Evolutionary conservation across 257 asterid genomes (phyloP).

Genomic region (Buddleja alternifolia): DNA sequence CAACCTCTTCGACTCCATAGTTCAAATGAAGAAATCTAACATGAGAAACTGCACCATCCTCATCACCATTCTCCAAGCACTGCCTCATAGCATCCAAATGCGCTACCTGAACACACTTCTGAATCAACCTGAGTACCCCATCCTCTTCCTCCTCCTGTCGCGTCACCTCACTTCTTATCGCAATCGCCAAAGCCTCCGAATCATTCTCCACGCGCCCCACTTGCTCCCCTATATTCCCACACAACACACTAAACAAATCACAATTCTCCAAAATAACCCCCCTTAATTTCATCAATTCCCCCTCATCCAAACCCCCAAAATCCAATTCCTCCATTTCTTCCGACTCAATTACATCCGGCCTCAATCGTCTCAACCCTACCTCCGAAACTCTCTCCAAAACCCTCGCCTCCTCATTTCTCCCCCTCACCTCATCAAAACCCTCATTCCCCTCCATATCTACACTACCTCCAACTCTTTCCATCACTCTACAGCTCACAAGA

Average conservation of each 20-base stretch:
- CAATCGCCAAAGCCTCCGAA: slow-evolving; percentile 61
- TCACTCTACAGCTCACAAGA: slow-evolving; percentile 49
- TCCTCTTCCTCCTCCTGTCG: slow-evolving; percentile 50
- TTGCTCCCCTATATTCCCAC: slow-evolving; percentile 74
- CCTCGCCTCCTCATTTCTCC: slow-evolving; percentile 48
- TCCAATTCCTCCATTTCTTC: slow-evolving; percentile 36
- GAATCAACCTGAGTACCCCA: slow-evolving; percentile 59
- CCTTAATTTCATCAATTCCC: slow-evolving; percentile 60
- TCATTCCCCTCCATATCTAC: slow-evolving; percentile 39
- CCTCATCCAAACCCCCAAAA: slow-evolving; percentile 48
- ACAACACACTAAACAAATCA: slow-evolving; percentile 72
- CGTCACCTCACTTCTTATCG: slow-evolving; percentile 52
- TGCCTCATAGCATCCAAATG: slow-evolving; percentile 80
- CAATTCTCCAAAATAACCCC: slow-evolving; percentile 59
- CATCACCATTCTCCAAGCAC: slow-evolving; percentile 59
- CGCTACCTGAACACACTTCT: slow-evolving; percentile 69
- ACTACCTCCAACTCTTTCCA: slow-evolving; percentile 37
- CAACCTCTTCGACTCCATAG: slow-evolving; percentile 67
- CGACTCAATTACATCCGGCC: slow-evolving; percentile 56
- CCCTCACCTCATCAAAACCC: slow-evolving; percentile 33
- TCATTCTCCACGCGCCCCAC: slow-evolving; percentile 52
- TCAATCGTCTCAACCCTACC: slow-evolving; percentile 69
- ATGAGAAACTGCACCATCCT: slow-evolving; percentile 64
- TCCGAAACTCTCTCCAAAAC: slow-evolving; percentile 57
- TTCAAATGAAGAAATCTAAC: slow-evolving; percentile 76